These are phyloP conservation scores for Phyllosticta citrichinensis DNA, from an alignment of 2,329 filamentous ascomycete genomes.

Conservation along the genomic window DNA sequence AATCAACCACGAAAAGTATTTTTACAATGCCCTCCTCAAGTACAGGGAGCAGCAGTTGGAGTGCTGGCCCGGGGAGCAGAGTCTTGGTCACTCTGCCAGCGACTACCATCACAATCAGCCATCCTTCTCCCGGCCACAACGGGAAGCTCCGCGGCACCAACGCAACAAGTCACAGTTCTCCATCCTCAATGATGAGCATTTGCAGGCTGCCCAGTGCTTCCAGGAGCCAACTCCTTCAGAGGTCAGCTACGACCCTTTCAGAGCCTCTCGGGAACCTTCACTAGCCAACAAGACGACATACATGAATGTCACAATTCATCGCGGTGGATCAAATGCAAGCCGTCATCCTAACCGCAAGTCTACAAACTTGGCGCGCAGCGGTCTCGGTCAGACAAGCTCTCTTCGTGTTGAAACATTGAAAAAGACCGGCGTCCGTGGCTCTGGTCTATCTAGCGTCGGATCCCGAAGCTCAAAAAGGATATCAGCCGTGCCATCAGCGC, in stretches of 20 bases:
- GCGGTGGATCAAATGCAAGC: conserved; percentile 28
- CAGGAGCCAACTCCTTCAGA: conserved; percentile 41
- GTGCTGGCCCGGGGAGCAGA: conserved; percentile 65
- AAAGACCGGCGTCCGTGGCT: conserved; percentile 22
- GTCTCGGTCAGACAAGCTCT: conserved; percentile 31
- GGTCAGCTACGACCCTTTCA: conserved; percentile 75
- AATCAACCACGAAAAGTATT: conserved; percentile 82
- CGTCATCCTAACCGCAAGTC: conserved; percentile 2
- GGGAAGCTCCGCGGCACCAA: conserved; percentile 18
- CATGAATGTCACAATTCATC: conserved; percentile 59
- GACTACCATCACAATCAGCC: conserved; percentile 58
- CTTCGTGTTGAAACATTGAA: conserved; percentile 32
- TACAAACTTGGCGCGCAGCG: neutral
- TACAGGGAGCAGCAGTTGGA: conserved; percentile 80
- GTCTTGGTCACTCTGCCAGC: conserved; percentile 71
- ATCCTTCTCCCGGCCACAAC: conserved; percentile 18
- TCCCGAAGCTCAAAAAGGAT: conserved; percentile 20
- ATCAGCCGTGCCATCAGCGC: conserved; percentile 14
- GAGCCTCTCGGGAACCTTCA: conserved; percentile 48
- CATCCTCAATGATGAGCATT: conserved; percentile 45
- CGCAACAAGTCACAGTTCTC: conserved; percentile 47
- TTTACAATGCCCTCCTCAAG: conserved; percentile 75
- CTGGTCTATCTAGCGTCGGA: conserved; percentile 22
- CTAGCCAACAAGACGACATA: conserved; percentile 17
- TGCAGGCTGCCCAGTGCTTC: conserved; percentile 39